phyloP scores from a whole-genome alignment of 768 basidiomycete species.

The Cubamyces sp. region DNA sequence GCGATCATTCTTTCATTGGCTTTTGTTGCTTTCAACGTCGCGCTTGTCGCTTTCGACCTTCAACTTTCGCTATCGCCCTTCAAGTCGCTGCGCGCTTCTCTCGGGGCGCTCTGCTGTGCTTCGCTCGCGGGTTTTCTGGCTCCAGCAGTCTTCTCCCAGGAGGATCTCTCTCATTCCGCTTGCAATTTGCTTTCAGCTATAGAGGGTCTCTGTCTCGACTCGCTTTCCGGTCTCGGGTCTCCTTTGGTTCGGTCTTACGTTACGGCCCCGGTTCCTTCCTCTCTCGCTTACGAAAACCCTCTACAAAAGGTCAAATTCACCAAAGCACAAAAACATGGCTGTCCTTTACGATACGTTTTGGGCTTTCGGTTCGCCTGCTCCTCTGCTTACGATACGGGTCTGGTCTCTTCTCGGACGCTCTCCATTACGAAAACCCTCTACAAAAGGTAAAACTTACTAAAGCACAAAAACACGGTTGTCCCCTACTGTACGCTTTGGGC shows the following conservation, averaged over 20 bases:
- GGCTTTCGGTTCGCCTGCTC: background rate
- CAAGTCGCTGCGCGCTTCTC: background rate
- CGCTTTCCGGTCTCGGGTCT: no score
- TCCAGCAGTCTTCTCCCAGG: background rate
- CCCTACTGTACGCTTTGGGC: background rate
- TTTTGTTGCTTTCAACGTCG: no score
- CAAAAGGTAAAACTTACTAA: background rate
- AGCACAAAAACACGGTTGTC: background rate
- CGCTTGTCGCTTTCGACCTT: no score
- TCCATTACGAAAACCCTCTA: background rate
- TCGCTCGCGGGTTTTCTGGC: background rate
- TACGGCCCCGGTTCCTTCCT: background rate
- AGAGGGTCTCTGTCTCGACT: no score
- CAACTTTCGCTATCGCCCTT: no score
- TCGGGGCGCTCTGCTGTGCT: background rate
- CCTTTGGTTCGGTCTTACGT: no score
- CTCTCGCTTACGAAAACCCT: background rate
- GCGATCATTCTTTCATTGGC: no score
- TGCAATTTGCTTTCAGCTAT: background rate
- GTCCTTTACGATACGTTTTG: background rate
- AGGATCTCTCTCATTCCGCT: background rate
- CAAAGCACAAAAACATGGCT: conserved; percentile 4
- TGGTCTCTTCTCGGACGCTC: background rate
- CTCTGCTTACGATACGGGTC: background rate
- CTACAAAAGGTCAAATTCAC: conserved; percentile 4